Percentiles rank a stretch among this genome's conserved stretches.
Conservation (phyloP, 305 asterid species). For the Ruellia speciosa region DNA sequence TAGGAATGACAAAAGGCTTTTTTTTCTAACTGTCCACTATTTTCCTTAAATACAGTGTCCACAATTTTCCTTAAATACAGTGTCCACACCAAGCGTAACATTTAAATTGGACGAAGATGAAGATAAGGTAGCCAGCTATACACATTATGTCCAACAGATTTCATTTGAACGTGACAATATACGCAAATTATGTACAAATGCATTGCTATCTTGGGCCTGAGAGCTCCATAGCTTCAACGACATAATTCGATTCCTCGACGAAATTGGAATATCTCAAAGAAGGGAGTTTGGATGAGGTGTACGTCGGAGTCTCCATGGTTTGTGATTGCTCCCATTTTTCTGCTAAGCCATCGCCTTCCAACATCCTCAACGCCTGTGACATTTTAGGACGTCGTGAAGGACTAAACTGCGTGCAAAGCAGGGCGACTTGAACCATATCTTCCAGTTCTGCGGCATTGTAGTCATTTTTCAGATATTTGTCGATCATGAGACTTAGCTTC, state of each 20-base stretch:
- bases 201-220: constrained; percentile 90
- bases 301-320: constrained; percentile 44
- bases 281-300: no score
- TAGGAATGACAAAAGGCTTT: no score
- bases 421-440: constrained; percentile 83
- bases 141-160: no score
- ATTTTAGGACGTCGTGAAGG: constrained; percentile 76
- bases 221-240: constrained; percentile 84
- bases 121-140: no score
- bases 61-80: no score
- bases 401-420: constrained; percentile 70
- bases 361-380: constrained; percentile 85
- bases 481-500: constrained; percentile 61
- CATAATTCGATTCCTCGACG: constrained; percentile 71
- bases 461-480: constrained; percentile 49
- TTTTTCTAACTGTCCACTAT: no score
- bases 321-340: constrained; percentile 94
- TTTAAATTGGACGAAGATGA: no score
- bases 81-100: no score
- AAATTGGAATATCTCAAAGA: constrained; percentile 70
- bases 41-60: no score
- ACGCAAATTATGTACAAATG: no score
- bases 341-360: constrained; percentile 83
- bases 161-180: no score
- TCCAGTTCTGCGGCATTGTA: constrained; percentile 57